Conservation (phyloP, 2,329 filamentous ascomycete genomes). For the Hypoxylon sp. region DNA sequence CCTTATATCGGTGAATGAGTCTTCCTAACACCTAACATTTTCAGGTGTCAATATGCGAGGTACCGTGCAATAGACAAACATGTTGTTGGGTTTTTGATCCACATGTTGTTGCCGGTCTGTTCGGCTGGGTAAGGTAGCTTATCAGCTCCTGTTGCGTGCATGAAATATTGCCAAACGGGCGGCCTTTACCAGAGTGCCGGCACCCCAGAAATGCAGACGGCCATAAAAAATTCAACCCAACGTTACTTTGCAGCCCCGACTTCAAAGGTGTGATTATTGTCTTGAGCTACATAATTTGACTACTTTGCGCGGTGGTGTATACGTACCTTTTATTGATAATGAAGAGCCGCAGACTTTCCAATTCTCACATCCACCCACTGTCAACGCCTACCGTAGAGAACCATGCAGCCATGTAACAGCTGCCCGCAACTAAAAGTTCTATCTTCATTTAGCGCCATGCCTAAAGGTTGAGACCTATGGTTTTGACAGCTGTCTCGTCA, state of each 20-base stretch:
- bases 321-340: not conserved
- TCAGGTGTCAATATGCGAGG: slow-evolving; percentile 23
- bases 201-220: slow-evolving; percentile 37
- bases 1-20: slow-evolving; percentile 29
- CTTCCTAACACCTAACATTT: slow-evolving; percentile 18
- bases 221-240: slow-evolving; percentile 32
- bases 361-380: slow-evolving; percentile 3
- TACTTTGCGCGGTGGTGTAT: slow-evolving; percentile 4
- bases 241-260: slow-evolving; percentile 42
- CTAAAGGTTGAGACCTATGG: slow-evolving; percentile 10
- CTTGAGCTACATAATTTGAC: not conserved
- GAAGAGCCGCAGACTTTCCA: slow-evolving; percentile 11
- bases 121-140: slow-evolving; percentile 46
- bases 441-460: slow-evolving; percentile 26
- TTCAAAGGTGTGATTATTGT: slow-evolving; percentile 16
- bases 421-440: slow-evolving; percentile 7
- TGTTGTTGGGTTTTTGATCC: slow-evolving; percentile 30
- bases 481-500: slow-evolving; percentile 29
- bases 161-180: slow-evolving; percentile 39
- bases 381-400: not conserved
- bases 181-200: slow-evolving; percentile 44
- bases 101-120: slow-evolving; percentile 37
- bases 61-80: slow-evolving; percentile 28
- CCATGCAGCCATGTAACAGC: slow-evolving; percentile 4
- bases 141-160: slow-evolving; percentile 44